Conservation (phyloP, 2,329 filamentous ascomycete species). For the Zymoseptoria brevis region DNA sequence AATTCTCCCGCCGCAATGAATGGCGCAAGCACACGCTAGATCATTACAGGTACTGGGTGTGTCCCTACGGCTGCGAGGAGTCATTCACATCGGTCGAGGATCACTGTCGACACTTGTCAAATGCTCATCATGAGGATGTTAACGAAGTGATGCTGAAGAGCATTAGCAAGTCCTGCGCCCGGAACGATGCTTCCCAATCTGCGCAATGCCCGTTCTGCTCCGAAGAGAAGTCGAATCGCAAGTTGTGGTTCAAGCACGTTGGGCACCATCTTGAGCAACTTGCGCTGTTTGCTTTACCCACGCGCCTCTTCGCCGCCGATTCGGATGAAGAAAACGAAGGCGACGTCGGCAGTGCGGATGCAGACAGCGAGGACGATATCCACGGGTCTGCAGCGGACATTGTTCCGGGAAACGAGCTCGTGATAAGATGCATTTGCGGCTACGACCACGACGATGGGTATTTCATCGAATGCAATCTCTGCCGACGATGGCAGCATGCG, state of each 20-base stretch:
- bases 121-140: background rate
- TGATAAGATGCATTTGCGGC: too few relatives aligned
- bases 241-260: background rate
- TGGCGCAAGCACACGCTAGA: constrained; percentile 1
- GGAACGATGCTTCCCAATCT: background rate
- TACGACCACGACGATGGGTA: too few relatives aligned
- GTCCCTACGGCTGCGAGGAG: background rate
- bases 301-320: background rate
- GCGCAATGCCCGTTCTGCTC: background rate
- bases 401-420: too few relatives aligned
- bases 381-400: too few relatives aligned
- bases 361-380: too few relatives aligned
- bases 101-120: too few relatives aligned
- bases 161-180: background rate
- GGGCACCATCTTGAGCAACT: constrained; percentile 5
- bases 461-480: too few relatives aligned
- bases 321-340: background rate
- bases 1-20: background rate
- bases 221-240: background rate
- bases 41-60: background rate
- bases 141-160: background rate
- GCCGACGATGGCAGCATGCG: too few relatives aligned
- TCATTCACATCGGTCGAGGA: background rate
- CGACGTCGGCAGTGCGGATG: too few relatives aligned
- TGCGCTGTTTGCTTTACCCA: constrained; percentile 3